A percentile compares a stretch with the other conserved stretches of the same genome.
Conservation (phyloP, 148 eudicot species). For the Rhododendron mucronatum region DNA sequence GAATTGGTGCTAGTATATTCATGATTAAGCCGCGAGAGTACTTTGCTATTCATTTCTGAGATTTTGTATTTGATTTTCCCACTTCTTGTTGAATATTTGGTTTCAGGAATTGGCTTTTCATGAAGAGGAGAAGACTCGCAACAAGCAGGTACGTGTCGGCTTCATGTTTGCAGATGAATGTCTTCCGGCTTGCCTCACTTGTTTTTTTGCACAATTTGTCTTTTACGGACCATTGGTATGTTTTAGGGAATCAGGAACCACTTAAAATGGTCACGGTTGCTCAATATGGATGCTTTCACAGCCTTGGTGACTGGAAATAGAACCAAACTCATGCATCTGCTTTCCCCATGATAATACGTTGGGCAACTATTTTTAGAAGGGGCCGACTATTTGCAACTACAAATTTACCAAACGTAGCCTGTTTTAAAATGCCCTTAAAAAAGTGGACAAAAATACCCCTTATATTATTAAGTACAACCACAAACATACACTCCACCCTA, state of each 20-base stretch:
- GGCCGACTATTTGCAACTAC: no score
- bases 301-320: neutral
- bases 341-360: neutral
- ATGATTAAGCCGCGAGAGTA: neutral
- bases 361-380: neutral
- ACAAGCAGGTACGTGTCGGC: conserved; percentile 34
- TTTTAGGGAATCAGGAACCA: neutral
- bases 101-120: conserved; percentile 47
- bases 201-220: neutral
- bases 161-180: neutral
- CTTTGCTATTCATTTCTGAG: neutral
- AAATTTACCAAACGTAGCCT: no score
- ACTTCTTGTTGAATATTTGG: conserved; percentile 10
- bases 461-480: no score
- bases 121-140: conserved; percentile 45
- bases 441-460: no score
- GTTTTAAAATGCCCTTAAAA: no score
- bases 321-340: neutral
- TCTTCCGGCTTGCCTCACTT: neutral
- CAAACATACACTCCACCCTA: no score
- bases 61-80: neutral
- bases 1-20: neutral
- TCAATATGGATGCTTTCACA: neutral
- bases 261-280: neutral
- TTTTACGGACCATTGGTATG: neutral